Base-by-base conservation (phyloP, 352 stramenopile genomes). In the Pythium oligandrum region DNA sequence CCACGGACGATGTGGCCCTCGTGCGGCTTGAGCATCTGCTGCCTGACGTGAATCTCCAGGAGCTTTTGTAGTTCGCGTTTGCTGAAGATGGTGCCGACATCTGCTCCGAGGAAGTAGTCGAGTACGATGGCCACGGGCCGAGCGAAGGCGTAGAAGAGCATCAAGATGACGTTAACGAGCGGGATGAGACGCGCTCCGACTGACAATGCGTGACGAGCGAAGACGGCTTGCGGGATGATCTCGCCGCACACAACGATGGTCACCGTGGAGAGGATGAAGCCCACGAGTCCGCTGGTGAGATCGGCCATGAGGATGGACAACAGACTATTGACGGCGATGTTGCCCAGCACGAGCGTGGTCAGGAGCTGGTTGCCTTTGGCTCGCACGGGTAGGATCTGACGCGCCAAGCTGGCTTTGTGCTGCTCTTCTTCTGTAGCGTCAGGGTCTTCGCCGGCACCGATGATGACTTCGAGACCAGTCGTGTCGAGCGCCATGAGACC, bases 251-350 rank as follows among this genome's bases (percentile, higher is more conserved):
- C 79, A 36, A 98, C 85, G 73, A 99, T 98, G 7, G 98, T 47
- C 8, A 76, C 63, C 1, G 97, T 99, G 8, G 95, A 98, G 2
- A 88, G 63, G n/a, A 99, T 51, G 51, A 99, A 98, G 32, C 96
- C 96, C 37, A 93, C 60, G 32, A 95, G 50, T 1, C 88, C 87
- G 53, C 70, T 88, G 6, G 85, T 88, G 50, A 97, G 75, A 44
- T 97, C 89, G 6, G 93, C 94, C 74, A 98, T 90, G 2, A 99
- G 72, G 73, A 99, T 99, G 4, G 96, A 98, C 3, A 99, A 69
- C 40, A 98, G 42, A 38, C 94, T 93, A 68, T 99, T 99, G 7
- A 99, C 96, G 2, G 83, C 83, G 2, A 99, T 94, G 61, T 99
- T 99, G 48, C 96, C 96, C 8, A 99, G 66, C 11, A 99, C 77